Conservation (phyloP, 305 asterid species). For the Fraxinus albicans region DNA sequence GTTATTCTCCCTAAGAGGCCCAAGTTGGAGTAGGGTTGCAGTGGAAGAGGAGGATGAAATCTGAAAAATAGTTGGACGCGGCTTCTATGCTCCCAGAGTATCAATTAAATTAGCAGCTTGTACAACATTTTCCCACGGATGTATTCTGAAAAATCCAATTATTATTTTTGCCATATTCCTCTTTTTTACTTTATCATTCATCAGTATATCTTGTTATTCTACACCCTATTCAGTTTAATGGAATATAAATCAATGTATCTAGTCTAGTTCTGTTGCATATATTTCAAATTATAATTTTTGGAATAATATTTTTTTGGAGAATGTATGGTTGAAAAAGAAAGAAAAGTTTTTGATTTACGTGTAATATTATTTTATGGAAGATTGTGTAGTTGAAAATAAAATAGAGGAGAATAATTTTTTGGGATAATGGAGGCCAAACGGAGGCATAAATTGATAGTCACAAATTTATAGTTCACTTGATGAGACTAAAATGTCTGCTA, state of each 20-base stretch:
- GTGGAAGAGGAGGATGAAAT: slow-evolving; percentile 60
- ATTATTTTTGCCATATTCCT: neutral
- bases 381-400: no score
- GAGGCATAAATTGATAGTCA: neutral
- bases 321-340: no score
- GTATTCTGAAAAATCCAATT: neutral
- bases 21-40: slow-evolving; percentile 63
- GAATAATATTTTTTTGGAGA: no score
- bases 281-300: no score
- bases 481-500: neutral
- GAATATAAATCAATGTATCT: neutral
- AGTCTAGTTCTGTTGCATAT: no score
- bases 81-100: slow-evolving; percentile 50
- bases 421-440: no score
- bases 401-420: no score
- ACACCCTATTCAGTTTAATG: neutral
- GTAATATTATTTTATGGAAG: no score
- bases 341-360: no score
- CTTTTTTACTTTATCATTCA: neutral
- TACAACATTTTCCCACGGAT: slow-evolving; percentile 14
- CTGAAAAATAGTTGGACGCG: slow-evolving; percentile 37
- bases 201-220: neutral
- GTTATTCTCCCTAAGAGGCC: slow-evolving; percentile 53
- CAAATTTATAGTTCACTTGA: neutral
- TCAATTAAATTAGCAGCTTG: slow-evolving; percentile 24